Evolutionary conservation across 352 stramenopile species (phyloP).

Genomic region (Phytophthora capsici): DNA sequence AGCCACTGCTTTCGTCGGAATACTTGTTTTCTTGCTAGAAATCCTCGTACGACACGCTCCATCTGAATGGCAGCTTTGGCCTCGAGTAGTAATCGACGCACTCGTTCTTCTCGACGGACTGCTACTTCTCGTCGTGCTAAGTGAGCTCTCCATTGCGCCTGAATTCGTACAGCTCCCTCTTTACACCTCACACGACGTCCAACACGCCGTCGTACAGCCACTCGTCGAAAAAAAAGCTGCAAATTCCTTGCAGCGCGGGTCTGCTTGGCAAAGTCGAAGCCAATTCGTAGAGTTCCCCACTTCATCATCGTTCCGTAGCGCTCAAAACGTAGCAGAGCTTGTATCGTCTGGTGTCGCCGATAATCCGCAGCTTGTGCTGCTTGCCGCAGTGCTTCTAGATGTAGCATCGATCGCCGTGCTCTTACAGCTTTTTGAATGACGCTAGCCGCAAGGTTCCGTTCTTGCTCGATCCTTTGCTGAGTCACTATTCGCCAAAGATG

Average conservation of each 20-base stretch:
- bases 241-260: constrained; percentile 53
- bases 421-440: constrained; percentile 56
- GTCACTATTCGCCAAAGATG: constrained; percentile 35
- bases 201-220: constrained; percentile 43
- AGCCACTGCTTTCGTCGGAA: constrained; percentile 25
- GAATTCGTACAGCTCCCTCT: constrained; percentile 40
- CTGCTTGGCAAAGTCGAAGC: constrained; percentile 61
- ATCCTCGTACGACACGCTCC: constrained; percentile 31
- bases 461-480: constrained; percentile 16
- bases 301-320: constrained; percentile 56
- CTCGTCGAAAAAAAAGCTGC: constrained; percentile 57
- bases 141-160: constrained; percentile 41
- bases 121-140: constrained; percentile 33
- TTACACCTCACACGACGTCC: constrained; percentile 18
- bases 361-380: constrained; percentile 49
- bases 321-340: constrained; percentile 64
- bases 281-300: constrained; percentile 62
- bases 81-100: constrained; percentile 21
- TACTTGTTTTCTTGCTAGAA: constrained; percentile 32
- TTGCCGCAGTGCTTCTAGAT: constrained; percentile 47
- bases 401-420: constrained; percentile 38
- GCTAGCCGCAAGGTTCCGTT: constrained; percentile 42
- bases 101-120: constrained; percentile 5
- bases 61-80: constrained; percentile 33
- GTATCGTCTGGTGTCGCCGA: constrained; percentile 48